Base-by-base conservation (phyloP, 2,329 filamentous ascomycete genomes). In the Sporothrix euskadiensis region DNA sequence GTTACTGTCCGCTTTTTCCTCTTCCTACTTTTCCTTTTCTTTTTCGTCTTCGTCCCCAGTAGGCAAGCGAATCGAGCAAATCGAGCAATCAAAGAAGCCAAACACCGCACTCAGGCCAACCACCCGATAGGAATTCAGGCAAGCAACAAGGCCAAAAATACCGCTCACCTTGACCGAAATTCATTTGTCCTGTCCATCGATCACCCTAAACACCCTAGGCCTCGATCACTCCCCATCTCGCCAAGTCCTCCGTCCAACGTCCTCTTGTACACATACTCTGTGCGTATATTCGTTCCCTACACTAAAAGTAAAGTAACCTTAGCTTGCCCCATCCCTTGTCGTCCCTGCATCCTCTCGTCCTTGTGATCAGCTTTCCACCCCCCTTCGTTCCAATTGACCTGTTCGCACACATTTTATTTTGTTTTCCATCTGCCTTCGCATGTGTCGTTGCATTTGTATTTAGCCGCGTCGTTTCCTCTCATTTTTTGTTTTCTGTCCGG, bases 381-480 rank as follows among this genome's bases (percentile, higher is more conserved):
- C 44, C 44, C 44, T 68, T 68, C 39, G 44, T 54, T 19, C 39
- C 30, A 32, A 59, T 63, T 30, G 41, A 14, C 39, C 16, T 26
- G 26, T 71, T 39, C 32, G 56, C 35, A 59, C 10, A 35, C 39
- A 5, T 19, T 47, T n/a, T 26, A 16, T 14, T 16, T 8, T 35
- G 35, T 19, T 52, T 56, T 54, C 47, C 52, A 30, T 26, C 44
- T 30, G 57, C 35, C 69, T 71, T 54, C 32, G 54, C 47, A 66
- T 66, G 59, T 35, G 44, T 72, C 59, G 59, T 72, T 72, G 59
- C 59, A 66, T 47, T 66, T 72, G 47, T 72, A 72, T 72, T 66
- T 72, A 72, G 47, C 71, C 47, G 59, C 59, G 47, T 39, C 59
- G n/a, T 19, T 35, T 32, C 22, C 59, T 41, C 59, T 32, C 26